Evolutionary conservation across 306 rosid genomes (phyloP), one percentile per base, ranked within the genome.

Genomic region (Cicer cuneatum): DNA sequence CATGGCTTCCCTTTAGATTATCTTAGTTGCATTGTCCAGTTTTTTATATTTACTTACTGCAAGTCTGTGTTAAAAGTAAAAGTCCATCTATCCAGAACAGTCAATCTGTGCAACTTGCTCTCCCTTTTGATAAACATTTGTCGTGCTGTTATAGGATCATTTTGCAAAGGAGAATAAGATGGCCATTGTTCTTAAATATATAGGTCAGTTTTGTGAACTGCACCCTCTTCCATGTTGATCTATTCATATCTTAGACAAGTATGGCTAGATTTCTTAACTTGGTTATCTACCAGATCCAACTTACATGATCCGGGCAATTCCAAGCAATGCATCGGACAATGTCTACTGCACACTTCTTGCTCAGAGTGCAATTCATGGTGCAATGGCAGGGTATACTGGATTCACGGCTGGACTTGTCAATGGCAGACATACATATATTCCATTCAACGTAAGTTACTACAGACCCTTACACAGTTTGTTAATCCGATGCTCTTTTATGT

Each of bases 301-400:
- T 9, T 92, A 92, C 88, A 92, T 92, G 98, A 90, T 92, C 78
- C 89, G 98, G 19, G 98, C 96, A 54, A 63, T 92, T 85, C 98
- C 94, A 62, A 74, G 98, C 79, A 92, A 88, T 84, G 98, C 92
- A 68, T 89, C 98, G 1, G 98, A 92, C 80, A 92, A 89, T 54
- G 94, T 92, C 78, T 90, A 90, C 80, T 88, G 94, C 81, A 92
- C 98, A 54, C 92, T 90, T 48, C 96, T 92, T 79, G 96, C 92
- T 70, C 98, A 92, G 72, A 92, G 96, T 80, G 96, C 92, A 24
- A 92, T 92, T 71, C 98, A 92, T 78, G 98, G 98, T 48, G 92
- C 94, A 66, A 92, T 92, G 98, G 96, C 96, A 7, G 98, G 98
- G 76, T 92, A 85, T 76, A 84, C 96, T 5, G 98, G 98, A 79